A percentile compares a stretch with the other conserved stretches of the same genome.
Evolutionary conservation across 2,329 filamentous ascomycete genomes (phyloP).

Genomic region (Trichoderma citrinoviride): DNA sequence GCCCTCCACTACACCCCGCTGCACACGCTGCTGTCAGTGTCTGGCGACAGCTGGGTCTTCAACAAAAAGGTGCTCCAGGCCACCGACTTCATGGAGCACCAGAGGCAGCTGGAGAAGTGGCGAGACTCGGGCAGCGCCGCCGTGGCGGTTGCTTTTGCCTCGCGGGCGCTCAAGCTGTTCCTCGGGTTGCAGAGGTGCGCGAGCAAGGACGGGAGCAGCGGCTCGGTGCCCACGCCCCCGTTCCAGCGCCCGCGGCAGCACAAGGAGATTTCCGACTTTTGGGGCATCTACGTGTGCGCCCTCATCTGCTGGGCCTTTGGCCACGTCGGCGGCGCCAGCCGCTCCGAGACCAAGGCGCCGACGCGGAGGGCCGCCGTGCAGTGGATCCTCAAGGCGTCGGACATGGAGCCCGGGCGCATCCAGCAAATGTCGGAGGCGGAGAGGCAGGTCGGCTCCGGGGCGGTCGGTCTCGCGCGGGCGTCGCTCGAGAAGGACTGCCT

Average conservation of each 20-base stretch:
- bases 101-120: constrained; percentile 48
- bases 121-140: constrained; percentile 44
- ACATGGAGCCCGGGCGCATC: constrained; percentile 41
- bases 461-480: constrained; percentile 49
- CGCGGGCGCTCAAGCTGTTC: constrained; percentile 49
- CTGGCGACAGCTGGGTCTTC: constrained; percentile 58
- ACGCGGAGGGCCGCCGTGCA: constrained; percentile 32
- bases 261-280: constrained; percentile 49
- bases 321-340: constrained; percentile 32
- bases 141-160: constrained; percentile 49
- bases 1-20: constrained; percentile 59
- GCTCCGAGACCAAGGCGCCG: constrained; percentile 24
- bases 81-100: constrained; percentile 46
- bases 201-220: constrained; percentile 9
- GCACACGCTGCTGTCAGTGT: constrained; percentile 55
- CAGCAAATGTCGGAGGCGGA: constrained; percentile 34
- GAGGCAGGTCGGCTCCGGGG: constrained; percentile 42
- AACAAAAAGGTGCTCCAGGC: constrained; percentile 49
- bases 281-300: constrained; percentile 55
- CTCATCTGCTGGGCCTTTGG: constrained; percentile 60
- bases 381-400: constrained; percentile 44
- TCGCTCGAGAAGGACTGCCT: constrained; percentile 50
- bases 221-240: not conserved
- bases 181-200: constrained; percentile 33
- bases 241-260: constrained; percentile 27